Base-by-base conservation (phyloP, 2,329 filamentous ascomycete genomes). In the Thielaviopsis ethacetica region DNA sequence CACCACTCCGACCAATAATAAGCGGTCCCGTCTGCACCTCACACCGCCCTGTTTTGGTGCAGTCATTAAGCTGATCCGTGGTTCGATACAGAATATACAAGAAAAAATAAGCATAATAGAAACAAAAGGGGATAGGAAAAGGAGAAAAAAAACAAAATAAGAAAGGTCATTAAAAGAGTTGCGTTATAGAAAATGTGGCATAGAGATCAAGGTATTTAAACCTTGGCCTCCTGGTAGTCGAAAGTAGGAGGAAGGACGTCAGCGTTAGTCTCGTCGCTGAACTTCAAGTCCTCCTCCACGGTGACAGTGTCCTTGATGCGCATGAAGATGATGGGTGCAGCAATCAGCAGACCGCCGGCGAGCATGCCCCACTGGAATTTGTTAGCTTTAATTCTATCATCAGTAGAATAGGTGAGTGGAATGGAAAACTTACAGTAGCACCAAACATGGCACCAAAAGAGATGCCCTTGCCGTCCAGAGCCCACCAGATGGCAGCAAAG, bases 221-320 rank as follows among this genome's bases (percentile, higher is more conserved):
- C 53, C 13, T 47, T n/a, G 15, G 22, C 15, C 19, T 55, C 53
- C 30, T 24, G 44, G 34, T 2, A n/a, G 27, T 21, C 12, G 22
- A 52, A 19, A 26, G 49, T 19, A 12, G 17, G 67, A 15, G 17
- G 67, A 13, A 70, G 68, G 15, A 95, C 84, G 64, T 95, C 88
- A 26, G 79, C 81, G 17, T 85, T 67, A 0, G 85, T 93, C 77
- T 93, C 88, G 66, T 95, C 90, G 21, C 86, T 88, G 69, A 89
- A 91, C 68, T 83, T 82, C 56, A 95, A 74, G 70, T 96, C 91
- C 58, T 91, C 84, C 70, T 91, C 88, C 4, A 95, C 66, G 1
- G 79, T 69, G n/a, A 88, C 81, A n/a, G 84, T 86, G 65, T 95
- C 89, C 69, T 86, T 79, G 69, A 96, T 85, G 73, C 85, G 86